Conservation (phyloP, 1,284 basidiomycete genomes). For the Cutaneotrichosporon dermatis region DNA sequence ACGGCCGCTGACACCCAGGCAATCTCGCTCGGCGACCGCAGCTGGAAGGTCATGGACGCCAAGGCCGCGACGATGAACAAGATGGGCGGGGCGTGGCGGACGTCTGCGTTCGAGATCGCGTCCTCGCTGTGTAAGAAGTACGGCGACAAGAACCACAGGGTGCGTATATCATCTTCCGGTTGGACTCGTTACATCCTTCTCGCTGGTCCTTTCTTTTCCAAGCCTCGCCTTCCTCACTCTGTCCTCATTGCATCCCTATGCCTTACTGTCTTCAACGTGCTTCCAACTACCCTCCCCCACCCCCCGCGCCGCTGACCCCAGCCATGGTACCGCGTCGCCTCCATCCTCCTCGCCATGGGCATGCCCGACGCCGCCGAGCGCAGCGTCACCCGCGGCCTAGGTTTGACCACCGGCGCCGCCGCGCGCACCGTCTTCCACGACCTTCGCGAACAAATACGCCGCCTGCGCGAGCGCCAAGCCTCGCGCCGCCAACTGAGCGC, state of each 20-base stretch:
- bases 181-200: no score
- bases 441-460: background rate
- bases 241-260: no score
- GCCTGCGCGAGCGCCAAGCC: background rate
- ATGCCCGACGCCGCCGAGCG: constrained; percentile 14
- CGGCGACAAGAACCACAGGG: constrained; percentile 22
- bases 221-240: no score
- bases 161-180: no score
- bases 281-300: no score
- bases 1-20: no score
- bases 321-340: constrained; percentile 33
- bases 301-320: constrained; percentile 4
- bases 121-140: constrained; percentile 23
- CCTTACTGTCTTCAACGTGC: no score
- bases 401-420: background rate
- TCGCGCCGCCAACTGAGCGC: background rate
- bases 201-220: no score
- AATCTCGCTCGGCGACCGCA: constrained; percentile 25
- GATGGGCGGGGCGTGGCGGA: constrained; percentile 20
- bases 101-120: constrained; percentile 25
- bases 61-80: constrained; percentile 29
- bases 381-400: constrained; percentile 8
- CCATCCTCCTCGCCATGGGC: constrained; percentile 15
- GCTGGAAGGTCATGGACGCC: constrained; percentile 22
- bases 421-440: constrained; percentile 4